These are phyloP conservation scores for Hypsizygus ulmarius DNA, from an alignment of 1,284 basidiomycete species.

Conservation along the genomic window DNA sequence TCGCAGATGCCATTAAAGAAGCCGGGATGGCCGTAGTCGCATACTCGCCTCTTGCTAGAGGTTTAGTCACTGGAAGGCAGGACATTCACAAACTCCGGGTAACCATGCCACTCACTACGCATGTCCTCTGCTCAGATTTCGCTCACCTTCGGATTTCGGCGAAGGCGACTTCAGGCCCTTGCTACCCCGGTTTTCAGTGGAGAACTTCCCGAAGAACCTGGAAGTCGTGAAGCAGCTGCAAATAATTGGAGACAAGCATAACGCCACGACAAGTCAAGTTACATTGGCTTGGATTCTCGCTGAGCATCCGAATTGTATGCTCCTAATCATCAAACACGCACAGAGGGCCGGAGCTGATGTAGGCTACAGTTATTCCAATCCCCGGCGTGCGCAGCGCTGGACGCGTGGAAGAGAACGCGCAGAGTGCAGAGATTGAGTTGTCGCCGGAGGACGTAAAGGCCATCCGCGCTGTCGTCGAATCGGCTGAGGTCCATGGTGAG, in stretches of 20 bases:
- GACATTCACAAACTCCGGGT: background rate
- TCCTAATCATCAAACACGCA: background rate
- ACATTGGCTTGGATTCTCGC: conserved; percentile 49
- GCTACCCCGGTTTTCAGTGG: conserved; percentile 28
- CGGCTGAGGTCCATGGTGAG: conserved; percentile 23
- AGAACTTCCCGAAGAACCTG: conserved; percentile 48
- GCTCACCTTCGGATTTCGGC: conserved; percentile 23
- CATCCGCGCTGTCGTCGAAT: conserved; percentile 25
- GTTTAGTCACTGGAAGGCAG: conserved; percentile 23
- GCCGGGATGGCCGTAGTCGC: conserved; percentile 22
- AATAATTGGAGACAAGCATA: conserved; percentile 30
- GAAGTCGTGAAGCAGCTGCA: conserved; percentile 34
- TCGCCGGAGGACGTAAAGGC: conserved; percentile 26
- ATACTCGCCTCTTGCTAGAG: conserved; percentile 25
- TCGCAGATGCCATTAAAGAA: conserved; percentile 19
- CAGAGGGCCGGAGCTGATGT: background rate
- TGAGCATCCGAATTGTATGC: conserved; percentile 27
- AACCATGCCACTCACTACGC: background rate
- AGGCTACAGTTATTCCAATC: conserved; percentile 26
- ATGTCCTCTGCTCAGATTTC: conserved; percentile 14
- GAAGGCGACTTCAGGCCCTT: conserved; percentile 18
- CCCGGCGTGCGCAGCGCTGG: conserved; percentile 23
- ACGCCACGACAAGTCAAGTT: conserved; percentile 43
- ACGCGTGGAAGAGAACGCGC: conserved; percentile 32
- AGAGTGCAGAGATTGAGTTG: conserved; percentile 26